A percentile compares a stretch with the other conserved stretches of the same genome.
phyloP scores from a whole-genome alignment of 2,329 filamentous ascomycete species.

The Fusarium zealandicum region DNA sequence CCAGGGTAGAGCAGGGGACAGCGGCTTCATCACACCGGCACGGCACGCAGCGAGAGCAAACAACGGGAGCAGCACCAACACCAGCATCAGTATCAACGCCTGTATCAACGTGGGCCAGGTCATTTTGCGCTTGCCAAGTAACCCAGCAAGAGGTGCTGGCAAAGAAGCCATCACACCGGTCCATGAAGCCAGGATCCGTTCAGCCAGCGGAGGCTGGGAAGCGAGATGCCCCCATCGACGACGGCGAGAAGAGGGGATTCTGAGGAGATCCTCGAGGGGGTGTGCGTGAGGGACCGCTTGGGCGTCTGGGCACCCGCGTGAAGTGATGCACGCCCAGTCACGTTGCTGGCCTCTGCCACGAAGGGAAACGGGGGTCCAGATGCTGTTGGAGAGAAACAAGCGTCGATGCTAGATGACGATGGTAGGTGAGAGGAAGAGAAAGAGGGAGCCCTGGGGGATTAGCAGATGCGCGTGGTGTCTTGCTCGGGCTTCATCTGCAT shows the following conservation, averaged over 20 bases:
- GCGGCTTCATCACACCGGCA: slow-evolving; percentile 34
- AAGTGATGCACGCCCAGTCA: slow-evolving; percentile 33
- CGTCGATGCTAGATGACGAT: slow-evolving; percentile 21
- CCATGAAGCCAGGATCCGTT: not conserved
- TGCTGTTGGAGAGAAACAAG: slow-evolving; percentile 3
- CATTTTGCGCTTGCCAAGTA: slow-evolving; percentile 2
- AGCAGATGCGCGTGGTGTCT: slow-evolving; percentile 28
- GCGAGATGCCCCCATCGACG: not conserved
- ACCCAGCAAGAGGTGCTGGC: not conserved
- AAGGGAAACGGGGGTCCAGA: slow-evolving; percentile 24
- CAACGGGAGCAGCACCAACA: slow-evolving; percentile 6
- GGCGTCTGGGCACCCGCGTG: slow-evolving; percentile 22
- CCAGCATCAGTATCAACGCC: not conserved
- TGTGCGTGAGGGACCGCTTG: slow-evolving; percentile 19
- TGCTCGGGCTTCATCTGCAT: slow-evolving; percentile 20
- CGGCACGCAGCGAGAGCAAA: slow-evolving; percentile 31
- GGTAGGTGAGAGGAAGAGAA: slow-evolving; percentile 12
- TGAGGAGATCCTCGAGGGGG: not conserved
- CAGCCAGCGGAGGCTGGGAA: slow-evolving; percentile 9
- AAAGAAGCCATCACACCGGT: not conserved
- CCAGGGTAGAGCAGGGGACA: slow-evolving; percentile 11
- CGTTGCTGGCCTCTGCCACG: slow-evolving; percentile 28
- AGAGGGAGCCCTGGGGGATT: not conserved
- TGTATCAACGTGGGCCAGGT: not conserved
- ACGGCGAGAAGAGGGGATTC: slow-evolving; percentile 4